A percentile compares a stretch with the other conserved stretches of the same genome.
phyloP scores from a whole-genome alignment of 176 grass and related monocot species.

The Bromus sterilis region DNA sequence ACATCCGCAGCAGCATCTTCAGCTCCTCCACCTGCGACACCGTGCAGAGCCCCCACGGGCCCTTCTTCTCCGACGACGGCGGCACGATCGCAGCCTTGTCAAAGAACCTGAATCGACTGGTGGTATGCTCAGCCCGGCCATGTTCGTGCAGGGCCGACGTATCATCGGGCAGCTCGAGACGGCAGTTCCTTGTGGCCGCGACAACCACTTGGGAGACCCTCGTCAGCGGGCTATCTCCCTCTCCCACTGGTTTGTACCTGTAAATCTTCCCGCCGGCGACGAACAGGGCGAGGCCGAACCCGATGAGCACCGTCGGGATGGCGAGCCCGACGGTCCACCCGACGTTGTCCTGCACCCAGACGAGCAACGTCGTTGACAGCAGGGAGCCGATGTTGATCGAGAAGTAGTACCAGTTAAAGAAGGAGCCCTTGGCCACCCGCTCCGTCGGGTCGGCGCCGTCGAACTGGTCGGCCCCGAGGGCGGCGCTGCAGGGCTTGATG shows the following conservation, averaged over 20 bases:
- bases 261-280: not conserved
- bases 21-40: slow-evolving; percentile 50
- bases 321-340: slow-evolving; percentile 26
- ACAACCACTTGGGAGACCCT: slow-evolving; percentile 37
- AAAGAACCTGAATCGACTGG: slow-evolving; percentile 1
- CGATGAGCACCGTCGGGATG: slow-evolving; percentile 7
- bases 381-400: slow-evolving; percentile 25
- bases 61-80: not conserved
- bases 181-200: slow-evolving; percentile 9
- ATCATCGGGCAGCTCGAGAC: slow-evolving; percentile 4
- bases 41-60: slow-evolving; percentile 23
- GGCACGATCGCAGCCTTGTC: slow-evolving; percentile 28
- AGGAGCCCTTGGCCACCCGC: slow-evolving; percentile 8
- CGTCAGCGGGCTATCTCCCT: slow-evolving; percentile 20
- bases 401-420: slow-evolving; percentile 56
- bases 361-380: slow-evolving; percentile 16
- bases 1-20: slow-evolving; percentile 31
- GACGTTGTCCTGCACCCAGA: slow-evolving; percentile 33
- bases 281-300: slow-evolving; percentile 4
- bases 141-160: not conserved
- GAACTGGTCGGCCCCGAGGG: slow-evolving; percentile 33
- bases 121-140: not conserved
- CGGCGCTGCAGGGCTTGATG: slow-evolving; percentile 30
- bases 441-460: not conserved
- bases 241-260: slow-evolving; percentile 17